phyloP scores from a whole-genome alignment of 2,329 filamentous ascomycete species.

The Colletotrichum eleusines region DNA sequence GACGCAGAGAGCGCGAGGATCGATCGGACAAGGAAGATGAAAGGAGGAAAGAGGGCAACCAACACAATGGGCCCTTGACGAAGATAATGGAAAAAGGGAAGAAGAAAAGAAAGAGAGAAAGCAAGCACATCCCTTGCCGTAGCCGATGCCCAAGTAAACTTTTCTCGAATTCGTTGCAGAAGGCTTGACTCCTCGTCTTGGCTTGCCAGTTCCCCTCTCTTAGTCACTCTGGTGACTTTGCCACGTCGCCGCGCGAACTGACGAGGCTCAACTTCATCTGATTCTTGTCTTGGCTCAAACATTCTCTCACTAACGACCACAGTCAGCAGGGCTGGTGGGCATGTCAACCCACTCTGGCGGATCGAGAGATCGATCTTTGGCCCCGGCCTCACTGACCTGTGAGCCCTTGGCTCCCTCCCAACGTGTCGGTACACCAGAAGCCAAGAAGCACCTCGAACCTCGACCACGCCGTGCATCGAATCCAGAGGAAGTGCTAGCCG shows the following conservation, averaged over 20 bases:
- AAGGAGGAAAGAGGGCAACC: not conserved
- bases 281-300: constrained; percentile 18
- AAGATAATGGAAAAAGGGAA: not conserved
- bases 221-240: not conserved
- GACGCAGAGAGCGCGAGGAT: not conserved
- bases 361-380: not conserved
- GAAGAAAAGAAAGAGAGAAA: not conserved
- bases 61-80: not conserved
- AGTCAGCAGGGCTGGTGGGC: not conserved
- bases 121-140: not conserved
- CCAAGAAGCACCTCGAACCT: constrained; percentile 16
- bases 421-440: constrained; percentile 19
- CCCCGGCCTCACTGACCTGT: not conserved
- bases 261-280: not conserved
- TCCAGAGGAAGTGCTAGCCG: not conserved
- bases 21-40: not conserved
- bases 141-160: not conserved
- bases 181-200: constrained; percentile 16
- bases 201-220: not conserved
- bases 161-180: constrained; percentile 9
- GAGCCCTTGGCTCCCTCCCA: not conserved
- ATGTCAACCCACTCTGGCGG: not conserved
- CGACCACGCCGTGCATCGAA: not conserved
- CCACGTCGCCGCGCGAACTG: not conserved
- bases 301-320: not conserved